A percentile compares a stretch with the other conserved stretches of the same genome.
phyloP scores from a whole-genome alignment of 441 rosid genomes.

The Cnidoscolus chayamansa region DNA sequence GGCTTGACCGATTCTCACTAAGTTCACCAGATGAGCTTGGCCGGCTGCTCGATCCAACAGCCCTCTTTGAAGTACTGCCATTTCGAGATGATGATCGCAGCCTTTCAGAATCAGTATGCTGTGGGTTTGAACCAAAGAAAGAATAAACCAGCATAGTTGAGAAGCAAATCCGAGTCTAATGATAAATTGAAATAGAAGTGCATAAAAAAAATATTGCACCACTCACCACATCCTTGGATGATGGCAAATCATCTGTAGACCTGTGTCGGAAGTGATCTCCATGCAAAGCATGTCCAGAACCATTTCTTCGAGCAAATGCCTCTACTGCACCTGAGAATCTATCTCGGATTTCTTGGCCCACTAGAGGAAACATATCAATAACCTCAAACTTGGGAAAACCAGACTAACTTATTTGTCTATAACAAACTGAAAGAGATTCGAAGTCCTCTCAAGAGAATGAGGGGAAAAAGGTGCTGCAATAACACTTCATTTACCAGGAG shows the following conservation, averaged over 20 bases:
- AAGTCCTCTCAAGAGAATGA: not conserved
- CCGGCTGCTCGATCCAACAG: constrained; percentile 51
- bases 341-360: constrained; percentile 72
- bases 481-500: not conserved
- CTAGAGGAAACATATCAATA: constrained; percentile 21
- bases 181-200: not conserved
- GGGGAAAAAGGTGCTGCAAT: not conserved
- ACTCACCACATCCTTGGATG: constrained; percentile 45
- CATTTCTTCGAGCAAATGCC: constrained; percentile 70
- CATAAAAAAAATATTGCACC: constrained; percentile 27
- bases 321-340: constrained; percentile 85
- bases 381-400: constrained; percentile 10
- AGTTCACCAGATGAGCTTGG: constrained; percentile 81
- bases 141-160: not conserved
- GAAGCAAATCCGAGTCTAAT: not conserved
- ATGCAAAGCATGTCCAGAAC: constrained; percentile 46
- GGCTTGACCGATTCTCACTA: constrained; percentile 56
- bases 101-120: constrained; percentile 63
- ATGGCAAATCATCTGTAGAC: constrained; percentile 59
- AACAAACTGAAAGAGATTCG: not conserved
- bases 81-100: constrained; percentile 57
- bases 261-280: constrained; percentile 45
- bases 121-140: too few species aligned
- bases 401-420: not conserved
- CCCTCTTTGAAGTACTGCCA: constrained; percentile 65